Conservation (phyloP, 176 grass and related monocot genomes). For the Carex myosuroides region DNA sequence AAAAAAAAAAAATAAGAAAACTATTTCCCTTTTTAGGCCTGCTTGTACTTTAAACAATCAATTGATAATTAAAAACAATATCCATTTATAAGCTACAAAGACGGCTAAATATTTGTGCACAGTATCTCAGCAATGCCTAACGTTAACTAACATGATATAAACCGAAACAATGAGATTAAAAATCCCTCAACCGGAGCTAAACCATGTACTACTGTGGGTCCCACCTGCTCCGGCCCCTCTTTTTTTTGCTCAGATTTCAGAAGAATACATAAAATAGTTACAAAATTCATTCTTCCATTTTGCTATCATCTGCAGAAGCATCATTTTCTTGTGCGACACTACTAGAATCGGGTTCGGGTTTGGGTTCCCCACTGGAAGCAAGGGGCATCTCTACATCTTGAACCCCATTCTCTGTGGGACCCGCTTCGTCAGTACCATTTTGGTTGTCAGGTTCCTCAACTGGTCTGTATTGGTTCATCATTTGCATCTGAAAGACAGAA, state of each 20-base stretch:
- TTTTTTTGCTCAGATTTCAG: not conserved
- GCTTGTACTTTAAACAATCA: not conserved
- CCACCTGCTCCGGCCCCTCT: not conserved
- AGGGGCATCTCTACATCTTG: constrained; percentile 28
- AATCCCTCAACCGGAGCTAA: not conserved
- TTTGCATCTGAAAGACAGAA: constrained; percentile 50
- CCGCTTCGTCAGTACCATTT: constrained; percentile 29
- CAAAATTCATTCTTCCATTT: constrained; percentile 21
- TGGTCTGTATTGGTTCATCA: constrained; percentile 47
- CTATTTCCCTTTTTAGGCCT: not conserved
- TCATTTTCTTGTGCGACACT: constrained; percentile 5
- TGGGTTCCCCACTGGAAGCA: not conserved
- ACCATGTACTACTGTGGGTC: not conserved
- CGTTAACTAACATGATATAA: not conserved
- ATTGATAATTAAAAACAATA: not conserved
- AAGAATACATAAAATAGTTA: not conserved
- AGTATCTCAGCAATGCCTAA: not conserved
- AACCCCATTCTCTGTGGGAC: constrained; percentile 17
- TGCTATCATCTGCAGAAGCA: constrained; percentile 13
- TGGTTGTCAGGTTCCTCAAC: not conserved
- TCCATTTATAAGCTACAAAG: not conserved
- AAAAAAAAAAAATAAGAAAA: too few relatives aligned
- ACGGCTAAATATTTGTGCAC: not conserved
- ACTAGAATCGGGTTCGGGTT: too few relatives aligned
- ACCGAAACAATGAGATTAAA: not conserved